Evolutionary conservation across 768 basidiomycete genomes (phyloP).

Genomic region (Brasilioporus rufonigricans): DNA sequence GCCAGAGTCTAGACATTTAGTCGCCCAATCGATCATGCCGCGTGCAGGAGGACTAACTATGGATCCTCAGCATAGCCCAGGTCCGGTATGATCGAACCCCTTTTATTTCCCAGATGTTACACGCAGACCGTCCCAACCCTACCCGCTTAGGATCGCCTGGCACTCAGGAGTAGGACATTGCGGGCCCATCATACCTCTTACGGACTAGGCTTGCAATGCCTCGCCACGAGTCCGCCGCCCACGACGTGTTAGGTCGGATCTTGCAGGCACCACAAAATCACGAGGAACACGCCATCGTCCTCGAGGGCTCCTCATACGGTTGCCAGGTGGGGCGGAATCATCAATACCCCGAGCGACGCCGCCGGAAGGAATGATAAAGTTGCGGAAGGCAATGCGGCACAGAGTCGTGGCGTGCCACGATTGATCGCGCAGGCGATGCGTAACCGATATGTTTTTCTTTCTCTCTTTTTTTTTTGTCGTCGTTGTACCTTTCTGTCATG

Average conservation of each 20-base stretch:
- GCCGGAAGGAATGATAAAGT: constrained; percentile 14
- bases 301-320: background rate
- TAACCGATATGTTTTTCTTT: background rate
- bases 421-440: constrained; percentile 8
- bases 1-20: constrained; percentile 12
- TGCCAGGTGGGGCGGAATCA: background rate
- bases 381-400: constrained; percentile 5
- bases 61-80: constrained; percentile 27
- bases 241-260: constrained; percentile 20
- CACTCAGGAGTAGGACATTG: constrained; percentile 8
- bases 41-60: constrained; percentile 17
- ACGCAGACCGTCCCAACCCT: constrained; percentile 6
- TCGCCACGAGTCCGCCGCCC: background rate
- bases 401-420: constrained; percentile 15
- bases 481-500: constrained; percentile 4
- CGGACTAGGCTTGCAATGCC: background rate
- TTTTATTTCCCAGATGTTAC: constrained; percentile 17
- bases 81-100: constrained; percentile 32
- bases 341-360: constrained; percentile 11
- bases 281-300: background rate
- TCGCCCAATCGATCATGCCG: background rate
- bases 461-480: background rate
- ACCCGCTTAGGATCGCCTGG: constrained; percentile 9
- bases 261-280: constrained; percentile 9
- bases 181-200: constrained; percentile 1